Percentiles rank a stretch among this genome's conserved stretches.
These are phyloP conservation scores for Pulveroboletus ravenelii DNA, from an alignment of 768 basidiomycete species.

Conservation along the genomic window DNA sequence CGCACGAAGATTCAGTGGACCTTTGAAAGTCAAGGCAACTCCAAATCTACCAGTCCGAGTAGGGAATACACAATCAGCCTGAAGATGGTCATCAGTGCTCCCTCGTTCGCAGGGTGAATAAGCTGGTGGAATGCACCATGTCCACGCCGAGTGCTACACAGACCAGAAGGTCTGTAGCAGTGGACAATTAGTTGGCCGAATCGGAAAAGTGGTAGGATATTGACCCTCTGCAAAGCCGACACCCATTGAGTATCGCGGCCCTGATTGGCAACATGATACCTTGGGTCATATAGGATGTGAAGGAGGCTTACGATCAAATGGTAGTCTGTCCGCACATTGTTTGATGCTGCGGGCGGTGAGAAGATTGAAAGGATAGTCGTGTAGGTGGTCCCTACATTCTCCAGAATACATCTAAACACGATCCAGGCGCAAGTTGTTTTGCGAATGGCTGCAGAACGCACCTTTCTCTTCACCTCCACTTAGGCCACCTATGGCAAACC, in stretches of 20 bases:
- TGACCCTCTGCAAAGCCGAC: constrained; percentile 88
- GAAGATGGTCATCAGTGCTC: neutral
- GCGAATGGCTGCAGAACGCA: constrained; percentile 23
- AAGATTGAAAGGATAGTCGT: neutral
- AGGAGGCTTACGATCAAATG: constrained; percentile 59
- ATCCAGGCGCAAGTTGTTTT: constrained; percentile 5
- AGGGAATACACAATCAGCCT: constrained; percentile 94
- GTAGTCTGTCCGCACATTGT: constrained; percentile 75
- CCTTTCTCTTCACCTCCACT: constrained; percentile 93
- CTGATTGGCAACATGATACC: constrained; percentile 35
- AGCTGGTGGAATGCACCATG: constrained; percentile 52
- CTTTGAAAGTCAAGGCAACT: constrained; percentile 76
- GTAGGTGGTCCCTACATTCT: constrained; percentile 51
- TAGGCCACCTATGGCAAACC: constrained; percentile 87
- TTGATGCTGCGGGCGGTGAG: constrained; percentile 52
- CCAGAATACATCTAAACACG: constrained; percentile 72
- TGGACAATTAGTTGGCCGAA: neutral
- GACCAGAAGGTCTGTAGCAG: constrained; percentile 67
- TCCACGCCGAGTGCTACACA: constrained; percentile 91
- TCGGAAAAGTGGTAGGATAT: constrained; percentile 1
- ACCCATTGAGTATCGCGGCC: constrained; percentile 90
- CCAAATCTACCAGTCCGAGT: constrained; percentile 91
- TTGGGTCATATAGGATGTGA: neutral
- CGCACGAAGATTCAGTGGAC: constrained; percentile 78
- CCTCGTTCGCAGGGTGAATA: neutral